Evolutionary conservation across 768 basidiomycete genomes (phyloP).

Genomic region (Chalciporus pseudorubinellus): DNA sequence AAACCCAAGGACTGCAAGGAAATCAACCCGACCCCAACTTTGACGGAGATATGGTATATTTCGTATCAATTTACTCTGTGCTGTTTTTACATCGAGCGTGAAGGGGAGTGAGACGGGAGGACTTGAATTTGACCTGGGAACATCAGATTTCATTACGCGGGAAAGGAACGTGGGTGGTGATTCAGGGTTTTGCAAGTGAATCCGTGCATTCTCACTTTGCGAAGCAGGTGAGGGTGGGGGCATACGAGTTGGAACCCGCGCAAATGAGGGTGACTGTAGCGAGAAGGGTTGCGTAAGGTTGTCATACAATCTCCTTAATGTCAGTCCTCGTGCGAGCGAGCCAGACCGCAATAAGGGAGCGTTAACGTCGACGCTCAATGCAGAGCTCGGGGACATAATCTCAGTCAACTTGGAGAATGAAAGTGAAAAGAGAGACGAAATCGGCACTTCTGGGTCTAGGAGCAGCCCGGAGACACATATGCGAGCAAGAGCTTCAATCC

Average conservation of each 20-base stretch:
- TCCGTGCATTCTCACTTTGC: not conserved
- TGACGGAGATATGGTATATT: slow-evolving; percentile 89
- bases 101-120: slow-evolving; percentile 55
- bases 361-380: slow-evolving; percentile 25
- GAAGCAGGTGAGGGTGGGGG: slow-evolving; percentile 1
- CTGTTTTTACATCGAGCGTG: slow-evolving; percentile 53
- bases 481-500: slow-evolving; percentile 82
- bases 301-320: slow-evolving; percentile 43
- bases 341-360: slow-evolving; percentile 25
- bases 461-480: slow-evolving; percentile 89
- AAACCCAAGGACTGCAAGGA: slow-evolving; percentile 79
- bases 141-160: slow-evolving; percentile 44
- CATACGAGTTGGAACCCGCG: slow-evolving; percentile 9
- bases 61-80: slow-evolving; percentile 54
- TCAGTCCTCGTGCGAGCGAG: slow-evolving; percentile 43
- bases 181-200: slow-evolving; percentile 37
- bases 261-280: slow-evolving; percentile 28
- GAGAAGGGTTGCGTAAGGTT: slow-evolving; percentile 56
- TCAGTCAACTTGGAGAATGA: slow-evolving; percentile 28
- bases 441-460: slow-evolving; percentile 74
- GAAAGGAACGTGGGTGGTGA: slow-evolving; percentile 51
- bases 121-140: slow-evolving; percentile 34
- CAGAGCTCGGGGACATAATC: slow-evolving; percentile 27
- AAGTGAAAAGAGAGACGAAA: slow-evolving; percentile 47
- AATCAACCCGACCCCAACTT: slow-evolving; percentile 89